Base-by-base conservation (phyloP, 495 filamentous ascomycete species). In the Halenospora varia region DNA sequence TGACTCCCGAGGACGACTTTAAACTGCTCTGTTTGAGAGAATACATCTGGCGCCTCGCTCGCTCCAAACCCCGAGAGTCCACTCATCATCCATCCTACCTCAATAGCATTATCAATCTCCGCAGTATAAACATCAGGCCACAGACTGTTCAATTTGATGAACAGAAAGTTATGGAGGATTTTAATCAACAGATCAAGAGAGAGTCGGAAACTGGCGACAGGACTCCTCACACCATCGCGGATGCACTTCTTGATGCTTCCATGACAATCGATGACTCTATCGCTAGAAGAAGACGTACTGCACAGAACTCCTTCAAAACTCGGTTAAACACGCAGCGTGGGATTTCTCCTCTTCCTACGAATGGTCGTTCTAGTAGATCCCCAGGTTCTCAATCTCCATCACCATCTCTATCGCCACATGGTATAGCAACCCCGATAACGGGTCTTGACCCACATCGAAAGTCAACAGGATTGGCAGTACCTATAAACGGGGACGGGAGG, bases 91-190 rank as follows among this genome's bases (percentile, higher is more conserved):
- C 66, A 4, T 72, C 76, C 10, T 70, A 75, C 4, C 74, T 90
- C 48, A 91, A 88, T 59, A 81, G 76, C 41, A 83, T 92, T 3
- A 80, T 96, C 45, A 72, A 81, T 1, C 73, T 97, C 11, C 82
- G 86, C 54, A 82, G 81, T 49, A 70, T 94, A 35, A 80, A 81
- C 1, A 82, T 96, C 47, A 88, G 84, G 3, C 86, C 87, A 10
- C 89, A 96, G 67, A 97, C 89, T 0, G 84, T 99, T 1, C 87
- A 97, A 70, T 99, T 97, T 64, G 90, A 97, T 61, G 88, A 88
- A 55, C 80, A 76, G 29, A 73, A 80, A 46, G 73, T 73, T 25
- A 67, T 74, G 25, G 75, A 71, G 62, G 76, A 75, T 53, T 69
- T 66, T 54, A 70, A 61, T 19, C 73, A 53, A 41, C 68, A 58